A percentile compares a stretch with the other conserved stretches of the same genome.
Conservation (phyloP, 2,329 filamentous ascomycete genomes). For the Thyridium curvatum region DNA sequence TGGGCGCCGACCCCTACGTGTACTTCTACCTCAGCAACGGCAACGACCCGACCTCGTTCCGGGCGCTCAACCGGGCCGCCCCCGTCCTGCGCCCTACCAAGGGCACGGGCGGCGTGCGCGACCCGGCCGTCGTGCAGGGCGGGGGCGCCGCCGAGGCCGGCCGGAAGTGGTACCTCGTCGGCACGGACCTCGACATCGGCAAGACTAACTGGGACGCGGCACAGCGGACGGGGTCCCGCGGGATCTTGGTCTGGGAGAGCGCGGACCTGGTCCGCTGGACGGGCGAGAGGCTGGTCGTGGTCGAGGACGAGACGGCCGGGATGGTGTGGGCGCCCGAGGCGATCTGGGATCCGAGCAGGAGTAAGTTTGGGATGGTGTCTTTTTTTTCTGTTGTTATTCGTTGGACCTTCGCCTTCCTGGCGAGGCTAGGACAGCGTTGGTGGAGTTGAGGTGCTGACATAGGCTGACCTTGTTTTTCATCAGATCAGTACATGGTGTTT, state of each 20-base stretch:
- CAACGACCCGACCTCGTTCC: slow-evolving; percentile 42
- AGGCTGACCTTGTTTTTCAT: too few relatives aligned
- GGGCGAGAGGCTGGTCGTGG: slow-evolving; percentile 38
- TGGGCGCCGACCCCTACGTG: slow-evolving; percentile 44
- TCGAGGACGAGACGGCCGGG: slow-evolving; percentile 46
- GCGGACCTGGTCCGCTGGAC: slow-evolving; percentile 43
- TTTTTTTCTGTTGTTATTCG: too few relatives aligned
- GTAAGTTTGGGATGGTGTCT: slow-evolving; percentile 12
- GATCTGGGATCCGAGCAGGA: slow-evolving; percentile 41
- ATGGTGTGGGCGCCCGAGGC: slow-evolving; percentile 55
- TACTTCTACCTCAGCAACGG: slow-evolving; percentile 49
- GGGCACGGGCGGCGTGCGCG: slow-evolving; percentile 45
- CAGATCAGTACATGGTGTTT: slow-evolving; percentile 36
- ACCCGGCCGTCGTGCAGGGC: slow-evolving; percentile 41
- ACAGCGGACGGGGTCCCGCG: slow-evolving; percentile 41
- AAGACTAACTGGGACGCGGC: slow-evolving; percentile 47
- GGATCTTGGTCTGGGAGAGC: slow-evolving; percentile 50
- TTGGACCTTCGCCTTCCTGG: too few relatives aligned
- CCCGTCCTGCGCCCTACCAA: slow-evolving; percentile 41
- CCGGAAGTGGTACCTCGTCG: slow-evolving; percentile 49
- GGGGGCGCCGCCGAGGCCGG: slow-evolving; percentile 35
- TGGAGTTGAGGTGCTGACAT: too few relatives aligned
- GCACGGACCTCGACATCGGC: slow-evolving; percentile 46
- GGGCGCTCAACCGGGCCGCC: slow-evolving; percentile 38
- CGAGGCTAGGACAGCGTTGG: too few relatives aligned